Percentiles rank a stretch among this genome's conserved stretches.
phyloP scores from a whole-genome alignment of 1,284 basidiomycete species.

The Cutaneotrichosporon sp. region DNA sequence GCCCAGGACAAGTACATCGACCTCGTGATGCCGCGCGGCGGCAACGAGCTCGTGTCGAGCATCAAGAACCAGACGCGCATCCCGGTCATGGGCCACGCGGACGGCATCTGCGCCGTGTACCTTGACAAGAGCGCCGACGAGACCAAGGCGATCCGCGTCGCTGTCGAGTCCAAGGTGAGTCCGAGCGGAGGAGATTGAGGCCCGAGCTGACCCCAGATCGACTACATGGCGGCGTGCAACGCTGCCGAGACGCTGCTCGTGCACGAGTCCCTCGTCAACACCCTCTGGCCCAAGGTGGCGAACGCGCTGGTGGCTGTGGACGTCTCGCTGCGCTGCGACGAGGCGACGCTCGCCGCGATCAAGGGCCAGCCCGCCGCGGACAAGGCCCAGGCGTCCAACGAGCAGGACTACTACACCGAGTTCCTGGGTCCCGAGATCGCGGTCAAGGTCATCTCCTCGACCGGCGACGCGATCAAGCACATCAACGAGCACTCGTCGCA shows the following conservation, averaged over 20 bases:
- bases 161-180: conserved; percentile 86
- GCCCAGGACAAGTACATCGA: conserved; percentile 90
- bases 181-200: neutral
- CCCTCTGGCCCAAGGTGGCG: conserved; percentile 80
- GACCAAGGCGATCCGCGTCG: conserved; percentile 76
- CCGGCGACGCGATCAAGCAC: conserved; percentile 75
- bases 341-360: conserved; percentile 61
- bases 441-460: conserved; percentile 70
- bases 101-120: conserved; percentile 37
- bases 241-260: conserved; percentile 87
- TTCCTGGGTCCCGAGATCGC: conserved; percentile 83
- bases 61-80: conserved; percentile 92
- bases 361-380: conserved; percentile 49
- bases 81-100: conserved; percentile 98
- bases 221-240: conserved; percentile 98
- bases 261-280: conserved; percentile 68
- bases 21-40: conserved; percentile 93
- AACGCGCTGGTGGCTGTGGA: conserved; percentile 66
- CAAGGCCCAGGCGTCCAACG: conserved; percentile 60
- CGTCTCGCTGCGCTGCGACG: conserved; percentile 81
- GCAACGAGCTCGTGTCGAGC: conserved; percentile 81
- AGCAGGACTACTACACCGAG: conserved; percentile 78
- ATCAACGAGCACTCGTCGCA: conserved; percentile 93
- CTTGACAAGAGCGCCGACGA: conserved; percentile 70
- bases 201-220: conserved; percentile 60